These are phyloP conservation scores for Rhynchosporium graminicola DNA, from an alignment of 2,329 filamentous ascomycete species.

Conservation along the genomic window DNA sequence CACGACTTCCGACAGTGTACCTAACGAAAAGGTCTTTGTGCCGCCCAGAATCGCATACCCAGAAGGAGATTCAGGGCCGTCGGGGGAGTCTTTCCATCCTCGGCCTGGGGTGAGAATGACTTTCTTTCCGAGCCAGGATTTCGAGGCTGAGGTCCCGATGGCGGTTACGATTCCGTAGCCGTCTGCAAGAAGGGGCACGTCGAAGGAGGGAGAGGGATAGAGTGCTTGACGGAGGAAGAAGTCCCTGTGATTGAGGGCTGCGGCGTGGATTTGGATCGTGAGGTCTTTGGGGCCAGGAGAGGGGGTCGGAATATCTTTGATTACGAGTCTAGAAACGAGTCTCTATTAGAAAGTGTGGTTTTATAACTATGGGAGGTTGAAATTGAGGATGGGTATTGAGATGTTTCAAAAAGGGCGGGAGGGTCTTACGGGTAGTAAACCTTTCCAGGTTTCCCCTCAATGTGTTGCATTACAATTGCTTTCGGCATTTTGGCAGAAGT, in stretches of 20 bases:
- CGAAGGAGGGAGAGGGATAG: slow-evolving; percentile 83
- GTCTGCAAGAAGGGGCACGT: slow-evolving; percentile 77
- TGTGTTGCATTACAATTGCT: slow-evolving; percentile 54
- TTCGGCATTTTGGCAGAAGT: slow-evolving; percentile 33
- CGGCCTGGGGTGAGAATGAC: slow-evolving; percentile 78
- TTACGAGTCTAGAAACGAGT: slow-evolving; percentile 46
- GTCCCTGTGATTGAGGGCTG: slow-evolving; percentile 91
- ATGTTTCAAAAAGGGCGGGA: slow-evolving; percentile 24
- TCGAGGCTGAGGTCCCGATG: slow-evolving; percentile 55
- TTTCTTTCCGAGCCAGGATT: slow-evolving; percentile 60
- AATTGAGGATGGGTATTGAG: slow-evolving; percentile 9
- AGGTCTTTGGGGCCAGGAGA: slow-evolving; percentile 67
- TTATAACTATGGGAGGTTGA: background rate
- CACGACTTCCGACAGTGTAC: slow-evolving; percentile 75
- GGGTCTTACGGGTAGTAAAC: slow-evolving; percentile 83
- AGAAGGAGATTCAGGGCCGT: slow-evolving; percentile 69
- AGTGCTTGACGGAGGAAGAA: slow-evolving; percentile 91
- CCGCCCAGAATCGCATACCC: slow-evolving; percentile 69
- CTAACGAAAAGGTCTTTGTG: slow-evolving; percentile 62
- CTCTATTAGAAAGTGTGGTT: slow-evolving; percentile 10
- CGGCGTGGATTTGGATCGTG: slow-evolving; percentile 73
- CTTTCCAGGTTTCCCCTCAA: slow-evolving; percentile 78
- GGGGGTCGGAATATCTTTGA: slow-evolving; percentile 64
- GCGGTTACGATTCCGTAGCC: slow-evolving; percentile 74
- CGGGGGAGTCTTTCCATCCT: slow-evolving; percentile 72